Percentiles rank a stretch among this genome's conserved stretches.
phyloP scores from a whole-genome alignment of 2,329 filamentous ascomycete species.

The Claviceps cyperi region DNA sequence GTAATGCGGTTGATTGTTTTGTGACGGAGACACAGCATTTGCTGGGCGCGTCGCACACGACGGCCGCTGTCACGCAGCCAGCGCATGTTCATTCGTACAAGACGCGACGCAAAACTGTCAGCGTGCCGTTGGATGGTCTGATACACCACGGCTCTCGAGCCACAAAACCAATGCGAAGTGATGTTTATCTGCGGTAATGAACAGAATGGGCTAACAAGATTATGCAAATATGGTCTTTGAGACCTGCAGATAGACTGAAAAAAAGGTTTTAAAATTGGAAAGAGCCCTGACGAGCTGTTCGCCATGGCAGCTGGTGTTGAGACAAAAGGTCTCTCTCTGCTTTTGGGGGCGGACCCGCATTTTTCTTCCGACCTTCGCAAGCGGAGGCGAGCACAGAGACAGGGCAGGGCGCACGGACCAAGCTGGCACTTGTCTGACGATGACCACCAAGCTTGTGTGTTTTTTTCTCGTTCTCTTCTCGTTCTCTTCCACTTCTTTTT shows the following conservation, averaged over 20 bases:
- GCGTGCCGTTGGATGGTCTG: no score
- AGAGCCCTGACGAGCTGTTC: not conserved
- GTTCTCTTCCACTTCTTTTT: slow-evolving; percentile 2
- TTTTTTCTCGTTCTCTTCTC: slow-evolving; percentile 7
- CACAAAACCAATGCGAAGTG: no score
- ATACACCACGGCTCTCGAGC: no score
- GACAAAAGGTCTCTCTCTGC: not conserved
- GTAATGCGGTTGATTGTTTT: not conserved
- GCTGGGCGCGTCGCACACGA: not conserved
- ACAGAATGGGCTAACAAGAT: no score
- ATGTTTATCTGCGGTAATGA: no score
- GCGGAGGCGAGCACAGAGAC: not conserved
- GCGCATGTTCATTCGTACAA: no score
- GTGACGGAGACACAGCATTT: not conserved
- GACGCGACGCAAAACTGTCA: no score
- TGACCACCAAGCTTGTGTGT: slow-evolving; percentile 7
- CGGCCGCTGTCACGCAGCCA: not conserved
- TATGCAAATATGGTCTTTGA: no score
- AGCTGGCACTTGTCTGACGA: slow-evolving; percentile 5
- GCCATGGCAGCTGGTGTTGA: not conserved
- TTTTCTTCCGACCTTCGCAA: slow-evolving; percentile 7
- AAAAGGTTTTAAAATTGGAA: not conserved
- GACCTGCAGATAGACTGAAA: not conserved
- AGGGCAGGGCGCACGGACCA: slow-evolving; percentile 7
- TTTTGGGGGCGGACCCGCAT: not conserved